Base-by-base conservation (phyloP, 768 basidiomycete genomes). In the Termitomyces eurrhizus region DNA sequence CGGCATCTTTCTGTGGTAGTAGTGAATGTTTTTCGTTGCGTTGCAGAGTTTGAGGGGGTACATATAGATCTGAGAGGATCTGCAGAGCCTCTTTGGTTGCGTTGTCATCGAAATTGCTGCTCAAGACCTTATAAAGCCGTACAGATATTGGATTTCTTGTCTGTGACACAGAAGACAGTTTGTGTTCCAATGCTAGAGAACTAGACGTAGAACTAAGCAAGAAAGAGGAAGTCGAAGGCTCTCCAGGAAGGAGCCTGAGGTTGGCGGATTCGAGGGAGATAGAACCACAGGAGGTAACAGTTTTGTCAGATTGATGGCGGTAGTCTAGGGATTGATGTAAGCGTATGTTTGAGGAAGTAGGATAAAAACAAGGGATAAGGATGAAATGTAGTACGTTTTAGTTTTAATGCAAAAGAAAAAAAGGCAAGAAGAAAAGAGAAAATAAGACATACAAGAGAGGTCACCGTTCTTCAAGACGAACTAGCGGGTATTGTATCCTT, bases 401-500 rank as follows among this genome's bases (percentile, higher is more conserved):
- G 5, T 16, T 24, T 32, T 36, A 50, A 42, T 18, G 7, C 3
- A 42, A 7, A 42, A 42, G 6, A 18, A 13, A n/a, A 42, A 18
- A 8, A 14, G 13, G 14, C 12, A 39, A 39, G 37, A 1, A 7
- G 3, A 18, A 18, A 26, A 59, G 49, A 35, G 35, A 26, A 52
- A 48, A 26, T 45, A 53, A 16, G 37, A 82, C 90, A 32, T 69
- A 92, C 92, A 94, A 16, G 90, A 92, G n/a, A 95, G 71, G 29
- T 90, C 78, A 0, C 93, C 95, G 56, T 89, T 83, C 67, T 91
- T 88, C 21, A 97, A 81, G 0, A 96, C 92, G 68, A 98, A 96
- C 93, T 94, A 97, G 1, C 95, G 80, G 0, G 90, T 89, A 61
- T 86, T 87, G 69, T 94, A 96, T 0, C 95, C 95, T 65, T 86